Base-by-base conservation (phyloP, 2,329 filamentous ascomycete species). In the Fonsecaea pugnacius region DNA sequence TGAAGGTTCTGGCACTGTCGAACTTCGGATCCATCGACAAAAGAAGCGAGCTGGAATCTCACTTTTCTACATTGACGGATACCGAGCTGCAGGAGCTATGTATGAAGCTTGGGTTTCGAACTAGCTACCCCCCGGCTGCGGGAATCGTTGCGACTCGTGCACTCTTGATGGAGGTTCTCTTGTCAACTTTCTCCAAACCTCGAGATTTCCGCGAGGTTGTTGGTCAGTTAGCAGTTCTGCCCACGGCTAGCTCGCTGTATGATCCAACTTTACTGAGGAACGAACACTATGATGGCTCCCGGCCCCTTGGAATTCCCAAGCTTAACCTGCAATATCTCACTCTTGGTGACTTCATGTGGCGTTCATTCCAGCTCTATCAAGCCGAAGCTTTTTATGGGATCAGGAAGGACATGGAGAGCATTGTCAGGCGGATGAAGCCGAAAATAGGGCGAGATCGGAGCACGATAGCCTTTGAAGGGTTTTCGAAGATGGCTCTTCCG, bases 261-360 rank as follows among this genome's bases (percentile, higher is more conserved):
- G 92, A 97, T 64, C 83, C 83, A 57, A 87, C 87, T 30, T 85
- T 96, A 59, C 78, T 93, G 62, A 87, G 92, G 63, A 94, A 94
- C 62, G 93, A 97, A 72, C 84, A 83, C 7, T 98, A 97, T 72
- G 89, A 96, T 75, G 93, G 93, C 30, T 92, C 91, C 27, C 87
- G 87, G 54, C 93, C 95, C 4, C 82, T 99, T 63, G 91, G 95
- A 2, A 87, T 99, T 50, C 95, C 95, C 2, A 99, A 99, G 75
- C 79, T 98, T 52, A 99, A 97, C 71, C 81, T 99, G 32, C 95
- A 99, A 74, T 99, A 99, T 76, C 83, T 99, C 14, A 96, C 93
- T 2, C 87, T 96, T 57, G 92, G 92, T 2, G 95, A 99, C 76
- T 99, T 99, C 72, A 79, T 99, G n/a, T 99, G 93, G 92, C 87